These are phyloP conservation scores for Geotrichum restrictum DNA, from an alignment of 1,139 yeast genomes.

Conservation along the genomic window DNA sequence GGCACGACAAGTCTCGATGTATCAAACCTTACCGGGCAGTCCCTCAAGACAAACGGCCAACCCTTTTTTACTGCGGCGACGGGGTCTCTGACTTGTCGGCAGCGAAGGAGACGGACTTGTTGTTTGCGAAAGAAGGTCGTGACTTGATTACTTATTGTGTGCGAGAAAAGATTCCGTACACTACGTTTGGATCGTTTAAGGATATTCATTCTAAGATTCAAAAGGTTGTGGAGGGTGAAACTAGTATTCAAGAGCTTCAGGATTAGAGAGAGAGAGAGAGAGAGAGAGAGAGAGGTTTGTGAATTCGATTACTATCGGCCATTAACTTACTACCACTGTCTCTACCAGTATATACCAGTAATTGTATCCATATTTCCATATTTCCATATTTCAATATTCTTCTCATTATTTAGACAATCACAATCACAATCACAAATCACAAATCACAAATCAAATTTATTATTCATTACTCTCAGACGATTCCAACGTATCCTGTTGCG, in stretches of 20 bases:
- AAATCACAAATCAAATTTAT: no score
- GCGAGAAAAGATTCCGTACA: slow-evolving; percentile 75
- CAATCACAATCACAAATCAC: no score
- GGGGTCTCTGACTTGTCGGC: slow-evolving; percentile 95
- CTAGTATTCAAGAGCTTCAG: slow-evolving; percentile 42
- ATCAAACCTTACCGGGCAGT: slow-evolving; percentile 59
- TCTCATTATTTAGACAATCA: no score
- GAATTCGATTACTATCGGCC: no score
- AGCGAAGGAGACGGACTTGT: slow-evolving; percentile 86
- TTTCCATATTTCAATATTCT: background rate
- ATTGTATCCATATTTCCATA: background rate
- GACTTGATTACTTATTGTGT: slow-evolving; percentile 83
- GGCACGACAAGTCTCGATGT: slow-evolving; percentile 88
- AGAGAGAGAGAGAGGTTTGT: no score
- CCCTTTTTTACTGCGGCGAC: slow-evolving; percentile 88
- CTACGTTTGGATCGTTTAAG: slow-evolving; percentile 69
- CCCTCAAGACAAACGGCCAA: slow-evolving; percentile 46
- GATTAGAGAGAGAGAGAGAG: slow-evolving; percentile 29
- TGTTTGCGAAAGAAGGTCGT: slow-evolving; percentile 89
- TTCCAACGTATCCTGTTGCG: slow-evolving; percentile 76
- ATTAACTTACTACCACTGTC: no score
- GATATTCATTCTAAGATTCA: slow-evolving; percentile 63
- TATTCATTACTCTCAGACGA: slow-evolving; percentile 55
- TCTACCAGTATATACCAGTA: no score
- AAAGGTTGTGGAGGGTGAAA: slow-evolving; percentile 45